Evolutionary conservation across 345 rosid genomes (phyloP).

Genomic region (Citrus hindsii): DNA sequence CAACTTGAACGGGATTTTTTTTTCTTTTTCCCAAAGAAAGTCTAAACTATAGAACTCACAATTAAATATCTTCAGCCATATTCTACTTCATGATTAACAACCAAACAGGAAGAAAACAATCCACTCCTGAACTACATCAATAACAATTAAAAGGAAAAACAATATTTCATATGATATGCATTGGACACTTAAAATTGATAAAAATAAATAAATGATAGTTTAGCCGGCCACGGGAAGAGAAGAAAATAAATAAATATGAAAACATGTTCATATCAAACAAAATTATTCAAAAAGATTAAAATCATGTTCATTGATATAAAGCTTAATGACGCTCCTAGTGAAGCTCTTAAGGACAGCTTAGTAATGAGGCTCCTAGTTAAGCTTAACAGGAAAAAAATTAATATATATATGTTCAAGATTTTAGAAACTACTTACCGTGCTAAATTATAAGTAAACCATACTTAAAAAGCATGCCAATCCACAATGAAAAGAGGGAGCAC

Average conservation of each 20-base stretch:
- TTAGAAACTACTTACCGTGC: background rate
- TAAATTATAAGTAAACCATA: background rate
- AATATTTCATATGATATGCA: background rate
- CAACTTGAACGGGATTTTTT: background rate
- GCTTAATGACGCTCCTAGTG: background rate
- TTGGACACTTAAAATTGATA: background rate
- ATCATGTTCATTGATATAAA: background rate
- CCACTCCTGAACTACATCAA: background rate
- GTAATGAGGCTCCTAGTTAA: background rate
- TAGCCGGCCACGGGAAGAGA: background rate
- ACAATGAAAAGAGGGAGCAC: background rate
- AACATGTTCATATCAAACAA: background rate
- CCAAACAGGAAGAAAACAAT: background rate
- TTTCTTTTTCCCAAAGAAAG: background rate
- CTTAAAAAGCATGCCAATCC: background rate
- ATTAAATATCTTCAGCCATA: background rate
- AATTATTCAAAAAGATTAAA: background rate
- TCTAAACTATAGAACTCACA: background rate
- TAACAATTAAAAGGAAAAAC: background rate
- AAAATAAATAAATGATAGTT: background rate
- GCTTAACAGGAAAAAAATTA: no score
- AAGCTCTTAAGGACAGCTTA: background rate
- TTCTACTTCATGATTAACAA: background rate
- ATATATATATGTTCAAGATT: background rate
- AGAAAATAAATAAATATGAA: background rate